Conservation (phyloP, 75 land plant species). For the Cryptomeria japonica region DNA sequence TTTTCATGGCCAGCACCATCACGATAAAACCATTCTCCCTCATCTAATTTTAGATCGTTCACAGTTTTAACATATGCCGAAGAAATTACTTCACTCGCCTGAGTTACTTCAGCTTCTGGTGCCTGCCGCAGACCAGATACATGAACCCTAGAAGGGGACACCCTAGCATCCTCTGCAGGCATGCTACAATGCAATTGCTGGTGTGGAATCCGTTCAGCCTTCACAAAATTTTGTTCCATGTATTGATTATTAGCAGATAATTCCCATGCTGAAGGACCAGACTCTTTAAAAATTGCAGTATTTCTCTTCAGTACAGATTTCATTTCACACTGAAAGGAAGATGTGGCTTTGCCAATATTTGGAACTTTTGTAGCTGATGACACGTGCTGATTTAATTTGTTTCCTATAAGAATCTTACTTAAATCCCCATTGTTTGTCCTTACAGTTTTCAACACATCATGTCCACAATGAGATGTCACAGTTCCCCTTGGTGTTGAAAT, state of each 20-base stretch:
- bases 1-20: slow-evolving; percentile 88
- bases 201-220: slow-evolving; percentile 33
- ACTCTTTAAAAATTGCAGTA: neutral
- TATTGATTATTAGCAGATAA: neutral
- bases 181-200: slow-evolving; percentile 22
- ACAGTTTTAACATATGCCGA: slow-evolving; percentile 45
- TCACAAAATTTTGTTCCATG: slow-evolving; percentile 15
- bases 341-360: neutral
- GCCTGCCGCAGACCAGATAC: slow-evolving; percentile 18
- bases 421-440: neutral
- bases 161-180: slow-evolving; percentile 28
- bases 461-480: neutral
- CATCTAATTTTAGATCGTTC: slow-evolving; percentile 59
- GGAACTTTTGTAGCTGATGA: neutral
- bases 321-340: neutral
- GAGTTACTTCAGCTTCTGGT: slow-evolving; percentile 12
- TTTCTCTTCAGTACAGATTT: slow-evolving; percentile 7
- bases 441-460: slow-evolving; percentile 2
- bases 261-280: neutral
- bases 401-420: slow-evolving; percentile 28
- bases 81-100: slow-evolving; percentile 16
- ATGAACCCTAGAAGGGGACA: slow-evolving; percentile 17
- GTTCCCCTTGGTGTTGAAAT: neutral
- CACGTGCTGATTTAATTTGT: slow-evolving; percentile 3
- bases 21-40: slow-evolving; percentile 85